These are phyloP conservation scores for Neofusicoccum cordaticola DNA, from an alignment of 2,329 filamentous ascomycete species.

Conservation along the genomic window DNA sequence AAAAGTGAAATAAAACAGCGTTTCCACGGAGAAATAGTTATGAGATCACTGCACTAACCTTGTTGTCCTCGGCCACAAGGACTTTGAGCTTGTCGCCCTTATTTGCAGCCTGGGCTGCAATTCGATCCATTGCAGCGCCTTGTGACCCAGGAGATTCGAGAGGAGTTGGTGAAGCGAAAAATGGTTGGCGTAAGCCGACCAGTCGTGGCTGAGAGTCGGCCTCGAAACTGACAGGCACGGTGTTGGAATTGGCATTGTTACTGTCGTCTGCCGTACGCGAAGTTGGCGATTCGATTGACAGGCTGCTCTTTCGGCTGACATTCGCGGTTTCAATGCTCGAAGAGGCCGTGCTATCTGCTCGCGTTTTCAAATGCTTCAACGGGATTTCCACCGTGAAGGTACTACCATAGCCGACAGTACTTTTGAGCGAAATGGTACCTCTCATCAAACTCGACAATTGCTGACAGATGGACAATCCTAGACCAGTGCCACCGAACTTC, in stretches of 20 bases:
- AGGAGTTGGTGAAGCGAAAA: constrained; percentile 59
- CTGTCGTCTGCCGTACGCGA: constrained; percentile 28
- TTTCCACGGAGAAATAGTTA: neutral
- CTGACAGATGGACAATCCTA: constrained; percentile 85
- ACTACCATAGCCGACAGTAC: constrained; percentile 70
- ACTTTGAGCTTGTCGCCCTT: constrained; percentile 66
- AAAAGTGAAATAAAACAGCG: no score
- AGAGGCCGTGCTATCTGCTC: constrained; percentile 53
- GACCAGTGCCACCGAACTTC: constrained; percentile 83
- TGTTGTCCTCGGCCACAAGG: constrained; percentile 79
- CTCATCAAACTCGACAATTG: constrained; percentile 83
- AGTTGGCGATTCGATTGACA: constrained; percentile 15
- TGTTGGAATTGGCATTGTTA: constrained; percentile 26
- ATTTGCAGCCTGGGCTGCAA: constrained; percentile 62
- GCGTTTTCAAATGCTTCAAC: constrained; percentile 69
- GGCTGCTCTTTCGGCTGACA: constrained; percentile 22
- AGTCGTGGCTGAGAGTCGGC: constrained; percentile 71
- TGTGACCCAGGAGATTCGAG: constrained; percentile 58
- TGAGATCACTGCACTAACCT: constrained; percentile 24
- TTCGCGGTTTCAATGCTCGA: constrained; percentile 30
- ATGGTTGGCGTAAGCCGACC: constrained; percentile 78
- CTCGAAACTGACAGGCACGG: constrained; percentile 43
- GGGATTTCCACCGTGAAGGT: constrained; percentile 82
- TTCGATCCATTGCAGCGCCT: constrained; percentile 62
- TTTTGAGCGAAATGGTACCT: constrained; percentile 69